Base-by-base conservation (phyloP, 257 asterid genomes). In the Salvia miltiorrhiza region DNA sequence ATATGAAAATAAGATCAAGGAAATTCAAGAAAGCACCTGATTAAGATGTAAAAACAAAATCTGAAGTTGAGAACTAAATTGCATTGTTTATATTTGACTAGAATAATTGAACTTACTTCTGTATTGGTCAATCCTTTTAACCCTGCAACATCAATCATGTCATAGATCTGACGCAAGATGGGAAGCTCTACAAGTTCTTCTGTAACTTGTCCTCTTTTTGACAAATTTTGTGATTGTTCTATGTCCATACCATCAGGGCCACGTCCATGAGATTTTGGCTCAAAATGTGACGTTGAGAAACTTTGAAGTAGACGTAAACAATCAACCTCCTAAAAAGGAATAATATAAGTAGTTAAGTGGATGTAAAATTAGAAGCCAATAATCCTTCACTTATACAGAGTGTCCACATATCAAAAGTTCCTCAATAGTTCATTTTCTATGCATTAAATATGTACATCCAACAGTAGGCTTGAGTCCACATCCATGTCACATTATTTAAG, bases 151-250 rank as follows among this genome's bases (percentile, higher is more conserved):
- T 93, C 97, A 79, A 88, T 81, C 87, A 90, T 84, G 80, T 90
- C 97, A 75, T 90, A 88, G 63, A 84, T 77, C 72, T 93, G 98
- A 63, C 92, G 92, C 83, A 87, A 81, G 61, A 93, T 76, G 39
- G 96, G 94, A 80, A 93, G 94, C 78, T 93, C 98, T 62, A 88
- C 83, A 74, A 93, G 79, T 80, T 84, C 90, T 63, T 93, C 97
- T 0, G 94, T 87, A 60, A 80, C 73, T 76, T 78, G 92, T 66
- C 91, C 94, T 82, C 88, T 79, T 84, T 84, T 88, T 79, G 75
- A 77, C 65, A 66, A 76, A 73, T 76, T 77, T 37, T 60, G 41
- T 23, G 82, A 56, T 70, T 83, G 88, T 65, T 87, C 92, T 21
- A 45, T 40, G 33, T 79, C 88, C 64, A 67, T 72, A 28, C 74